Evolutionary conservation across 2,329 filamentous ascomycete species (phyloP), one percentile per base, ranked within the genome.

Genomic region (Polychaeton citri): DNA sequence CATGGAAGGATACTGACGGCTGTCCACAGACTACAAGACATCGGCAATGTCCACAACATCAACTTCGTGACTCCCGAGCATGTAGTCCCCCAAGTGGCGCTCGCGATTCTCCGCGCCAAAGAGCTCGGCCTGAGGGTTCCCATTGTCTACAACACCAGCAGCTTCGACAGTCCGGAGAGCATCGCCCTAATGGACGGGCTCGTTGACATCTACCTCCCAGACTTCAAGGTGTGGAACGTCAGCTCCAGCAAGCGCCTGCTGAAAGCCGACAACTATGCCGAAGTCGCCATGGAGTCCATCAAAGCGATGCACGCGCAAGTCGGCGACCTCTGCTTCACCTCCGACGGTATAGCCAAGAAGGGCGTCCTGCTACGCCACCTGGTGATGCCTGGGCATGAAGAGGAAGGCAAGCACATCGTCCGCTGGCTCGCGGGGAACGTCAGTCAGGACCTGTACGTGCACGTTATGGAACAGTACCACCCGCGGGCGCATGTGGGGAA

Each of bases 381-480:
- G 2, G 81, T 88, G 18, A 92, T 92, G 84, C 84, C 83, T 0
- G 81, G 81, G 0, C 75, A 77, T 48, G 79, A 82, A 51, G 72
- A 72, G 13, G 83, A 90, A 58, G 79, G 79, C 0, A 66, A 68
- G 34, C 64, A 75, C 43, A 90, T 92, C 40, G 79, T 92, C 66
- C 67, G 63, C 42, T 92, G 82, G 68, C 63, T 92, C 12, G 83
- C 81, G 0, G 64, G 71, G 19, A 72, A 85, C 35, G 68, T 92
- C 2, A 83, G 79, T 3, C 69, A 64, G 37, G 82, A 90, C 55
- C 67, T 81, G 30, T 88, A 87, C 57, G 72, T 90, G 40, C 79
- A 92, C 53, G 78, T 92, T 45, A 90, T 90, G 83, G 83, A 92
- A 58, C 84, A 92, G 59, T 90, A 90, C 51, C 76, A 76, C 43